Conservation (phyloP, 345 rosid species). For the Populus ilicifolia region DNA sequence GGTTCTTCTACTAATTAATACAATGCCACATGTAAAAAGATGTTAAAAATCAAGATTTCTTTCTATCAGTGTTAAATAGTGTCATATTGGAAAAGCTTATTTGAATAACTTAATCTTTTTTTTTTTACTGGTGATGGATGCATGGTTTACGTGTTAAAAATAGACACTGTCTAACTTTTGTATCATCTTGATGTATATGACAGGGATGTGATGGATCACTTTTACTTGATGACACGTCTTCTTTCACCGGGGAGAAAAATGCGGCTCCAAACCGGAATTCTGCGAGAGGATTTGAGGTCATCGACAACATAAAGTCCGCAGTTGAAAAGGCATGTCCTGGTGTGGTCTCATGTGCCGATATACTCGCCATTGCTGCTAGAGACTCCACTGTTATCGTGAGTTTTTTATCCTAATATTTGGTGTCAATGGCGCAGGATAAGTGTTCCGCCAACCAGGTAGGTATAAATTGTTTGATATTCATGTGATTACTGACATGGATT, state of each 20-base stretch:
- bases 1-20: too few relatives aligned
- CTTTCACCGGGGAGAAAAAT: constrained; percentile 74
- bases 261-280: constrained; percentile 66
- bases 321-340: constrained; percentile 78
- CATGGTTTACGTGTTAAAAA: not conserved
- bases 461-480: too few relatives aligned
- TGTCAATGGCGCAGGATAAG: too few relatives aligned
- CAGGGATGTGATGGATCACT: constrained; percentile 90
- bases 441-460: too few relatives aligned
- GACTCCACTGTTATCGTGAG: constrained; percentile 45
- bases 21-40: too few relatives aligned
- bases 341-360: constrained; percentile 83
- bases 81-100: too few relatives aligned
- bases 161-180: too few relatives aligned
- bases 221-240: constrained; percentile 71
- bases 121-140: not conserved
- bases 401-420: not conserved
- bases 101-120: too few relatives aligned
- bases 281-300: constrained; percentile 66
- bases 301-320: constrained; percentile 65
- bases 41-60: too few relatives aligned
- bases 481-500: too few relatives aligned
- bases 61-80: too few relatives aligned
- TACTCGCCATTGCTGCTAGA: constrained; percentile 65
- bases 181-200: not conserved